phyloP scores from a whole-genome alignment of 2,329 filamentous ascomycete genomes.

The Phaeosphaeria sp. region DNA sequence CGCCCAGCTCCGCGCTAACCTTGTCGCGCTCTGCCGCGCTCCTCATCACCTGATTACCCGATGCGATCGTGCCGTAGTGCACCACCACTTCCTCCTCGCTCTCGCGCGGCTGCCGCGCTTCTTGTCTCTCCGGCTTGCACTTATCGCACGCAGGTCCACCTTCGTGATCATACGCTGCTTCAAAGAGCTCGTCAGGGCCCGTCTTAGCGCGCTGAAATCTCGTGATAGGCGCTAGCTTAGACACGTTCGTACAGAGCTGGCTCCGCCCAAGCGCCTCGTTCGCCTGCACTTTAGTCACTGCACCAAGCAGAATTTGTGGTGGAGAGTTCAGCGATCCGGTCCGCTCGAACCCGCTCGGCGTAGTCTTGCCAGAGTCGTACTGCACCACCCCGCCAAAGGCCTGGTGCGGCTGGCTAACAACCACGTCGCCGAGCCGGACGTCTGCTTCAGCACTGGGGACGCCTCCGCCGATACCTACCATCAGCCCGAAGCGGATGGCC shows the following conservation, averaged over 20 bases:
- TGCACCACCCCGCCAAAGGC: conserved; percentile 16
- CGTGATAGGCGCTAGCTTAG: background rate
- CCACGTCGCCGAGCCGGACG: conserved; percentile 8
- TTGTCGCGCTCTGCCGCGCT: conserved; percentile 47
- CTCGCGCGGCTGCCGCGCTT: background rate
- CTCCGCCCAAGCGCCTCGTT: background rate
- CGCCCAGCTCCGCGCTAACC: background rate
- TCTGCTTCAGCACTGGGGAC: conserved; percentile 14
- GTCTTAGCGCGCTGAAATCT: background rate
- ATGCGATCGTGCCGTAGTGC: conserved; percentile 38
- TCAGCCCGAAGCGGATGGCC: conserved; percentile 45
- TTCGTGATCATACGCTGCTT: conserved; percentile 2
- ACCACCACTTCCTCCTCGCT: background rate
- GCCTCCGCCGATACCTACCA: conserved; percentile 52
- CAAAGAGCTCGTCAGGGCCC: background rate
- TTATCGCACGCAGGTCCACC: background rate
- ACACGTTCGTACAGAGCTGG: background rate
- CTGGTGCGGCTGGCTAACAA: conserved; percentile 8
- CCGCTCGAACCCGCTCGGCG: conserved; percentile 1
- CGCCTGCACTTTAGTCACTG: conserved; percentile 2
- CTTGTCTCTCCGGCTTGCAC: background rate
- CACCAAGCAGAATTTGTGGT: conserved; percentile 1
- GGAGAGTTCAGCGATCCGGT: conserved; percentile 1
- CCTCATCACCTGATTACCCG: conserved; percentile 52
- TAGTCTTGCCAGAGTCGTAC: conserved; percentile 7